These are phyloP conservation scores for Quercus tomentella DNA, from an alignment of 331 rosid species.

Conservation along the genomic window DNA sequence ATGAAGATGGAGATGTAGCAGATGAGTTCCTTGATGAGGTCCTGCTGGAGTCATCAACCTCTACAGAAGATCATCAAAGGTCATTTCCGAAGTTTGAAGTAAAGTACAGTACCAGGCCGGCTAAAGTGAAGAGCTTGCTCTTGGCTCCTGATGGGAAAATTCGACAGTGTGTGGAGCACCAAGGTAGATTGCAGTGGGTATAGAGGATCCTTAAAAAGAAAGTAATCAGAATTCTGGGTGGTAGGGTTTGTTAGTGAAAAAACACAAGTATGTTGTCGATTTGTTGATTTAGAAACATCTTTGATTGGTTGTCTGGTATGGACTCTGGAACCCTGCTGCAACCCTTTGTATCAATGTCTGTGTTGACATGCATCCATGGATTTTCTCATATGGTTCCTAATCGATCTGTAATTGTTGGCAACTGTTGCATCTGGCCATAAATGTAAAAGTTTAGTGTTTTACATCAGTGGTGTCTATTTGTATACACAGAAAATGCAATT, in stretches of 20 bases:
- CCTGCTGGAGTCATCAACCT: slow-evolving; percentile 20
- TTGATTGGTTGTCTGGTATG: background rate
- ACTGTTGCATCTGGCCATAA: background rate
- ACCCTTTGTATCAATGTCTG: background rate
- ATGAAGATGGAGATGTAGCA: slow-evolving; percentile 93
- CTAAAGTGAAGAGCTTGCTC: slow-evolving; percentile 54
- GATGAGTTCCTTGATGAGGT: slow-evolving; percentile 79
- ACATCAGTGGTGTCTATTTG: background rate
- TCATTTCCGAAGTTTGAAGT: slow-evolving; percentile 47
- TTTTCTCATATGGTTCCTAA: background rate
- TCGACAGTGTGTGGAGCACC: slow-evolving; percentile 59
- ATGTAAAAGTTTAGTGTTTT: background rate
- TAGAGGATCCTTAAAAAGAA: slow-evolving; percentile 23
- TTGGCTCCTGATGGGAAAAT: slow-evolving; percentile 61
- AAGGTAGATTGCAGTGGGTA: slow-evolving; percentile 61
- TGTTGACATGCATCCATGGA: background rate
- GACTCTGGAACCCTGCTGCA: background rate
- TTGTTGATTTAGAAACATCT: slow-evolving; percentile 1
- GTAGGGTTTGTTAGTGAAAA: slow-evolving; percentile 19
- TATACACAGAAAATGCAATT: background rate
- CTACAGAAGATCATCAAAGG: slow-evolving; percentile 29
- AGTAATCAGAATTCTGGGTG: slow-evolving; percentile 9
- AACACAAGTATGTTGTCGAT: slow-evolving; percentile 17
- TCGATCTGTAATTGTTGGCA: background rate
- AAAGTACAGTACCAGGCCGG: slow-evolving; percentile 48